Evolutionary conservation across 75 land plant species (phyloP).

Genomic region (Ceratopteris richardii): DNA sequence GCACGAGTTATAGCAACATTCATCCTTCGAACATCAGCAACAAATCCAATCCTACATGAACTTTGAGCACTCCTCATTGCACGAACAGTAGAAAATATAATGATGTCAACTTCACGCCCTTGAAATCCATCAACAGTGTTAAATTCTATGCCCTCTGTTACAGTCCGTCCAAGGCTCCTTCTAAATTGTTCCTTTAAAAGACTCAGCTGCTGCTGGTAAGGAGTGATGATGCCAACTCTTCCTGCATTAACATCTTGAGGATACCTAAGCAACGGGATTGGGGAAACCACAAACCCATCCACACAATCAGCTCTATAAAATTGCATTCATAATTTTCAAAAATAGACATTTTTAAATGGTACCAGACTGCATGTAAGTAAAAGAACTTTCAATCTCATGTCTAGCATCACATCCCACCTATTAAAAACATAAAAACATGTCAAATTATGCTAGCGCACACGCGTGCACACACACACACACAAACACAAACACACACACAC

Average conservation of each 20-base stretch:
- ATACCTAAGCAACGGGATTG: slow-evolving; percentile 54
- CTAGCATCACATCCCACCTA: too few relatives aligned
- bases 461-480: too few relatives aligned
- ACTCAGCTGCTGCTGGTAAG: slow-evolving; percentile 72
- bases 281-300: neutral
- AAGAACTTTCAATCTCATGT: too few relatives aligned
- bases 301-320: neutral
- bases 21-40: slow-evolving; percentile 95
- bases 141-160: slow-evolving; percentile 54
- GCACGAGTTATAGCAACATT: slow-evolving; percentile 97
- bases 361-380: too few relatives aligned
- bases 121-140: slow-evolving; percentile 99
- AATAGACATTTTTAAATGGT: too few relatives aligned
- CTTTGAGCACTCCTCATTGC: slow-evolving; percentile 21
- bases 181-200: slow-evolving; percentile 49
- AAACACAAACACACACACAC: too few relatives aligned
- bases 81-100: slow-evolving; percentile 90
- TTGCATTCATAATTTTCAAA: neutral
- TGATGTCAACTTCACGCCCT: slow-evolving; percentile 90
- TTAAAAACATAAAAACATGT: too few relatives aligned
- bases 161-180: slow-evolving; percentile 44
- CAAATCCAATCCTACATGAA: slow-evolving; percentile 74
- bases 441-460: too few relatives aligned
- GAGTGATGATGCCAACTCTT: slow-evolving; percentile 79
- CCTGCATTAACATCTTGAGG: slow-evolving; percentile 48